Evolutionary conservation across 1,139 yeast species (phyloP).

Genomic region (Debaryomyces subglobosus): DNA sequence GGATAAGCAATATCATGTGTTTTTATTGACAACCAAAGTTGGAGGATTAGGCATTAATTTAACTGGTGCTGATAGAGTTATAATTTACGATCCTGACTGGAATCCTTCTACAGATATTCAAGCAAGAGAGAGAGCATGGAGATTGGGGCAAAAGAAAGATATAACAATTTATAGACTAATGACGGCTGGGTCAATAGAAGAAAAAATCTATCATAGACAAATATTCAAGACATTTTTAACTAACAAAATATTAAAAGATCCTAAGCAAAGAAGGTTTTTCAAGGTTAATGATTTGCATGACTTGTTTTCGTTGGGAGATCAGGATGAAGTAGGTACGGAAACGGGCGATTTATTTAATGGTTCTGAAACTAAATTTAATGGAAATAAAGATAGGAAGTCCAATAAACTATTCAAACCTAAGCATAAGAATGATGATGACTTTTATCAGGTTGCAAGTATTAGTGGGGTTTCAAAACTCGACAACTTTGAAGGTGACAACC

Average conservation of each 20-base stretch:
- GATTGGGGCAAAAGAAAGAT: conserved; percentile 91
- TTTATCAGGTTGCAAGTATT: conserved; percentile 53
- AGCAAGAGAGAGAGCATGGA: conserved; percentile 97
- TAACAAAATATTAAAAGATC: conserved; percentile 92
- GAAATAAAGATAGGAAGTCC: conserved; percentile 29
- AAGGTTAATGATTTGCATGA: conserved; percentile 92
- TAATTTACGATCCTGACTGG: conserved; percentile 97
- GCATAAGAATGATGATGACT: conserved; percentile 55
- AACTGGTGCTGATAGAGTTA: conserved; percentile 94
- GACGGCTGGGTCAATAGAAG: conserved; percentile 96
- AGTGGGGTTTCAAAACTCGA: conserved; percentile 59
- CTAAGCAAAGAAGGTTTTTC: conserved; percentile 90
- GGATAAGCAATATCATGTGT: conserved; percentile 59
- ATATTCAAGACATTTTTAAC: conserved; percentile 93
- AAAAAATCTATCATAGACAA: conserved; percentile 93
- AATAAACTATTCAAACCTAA: conserved; percentile 25
- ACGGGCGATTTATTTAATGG: conserved; percentile 68
- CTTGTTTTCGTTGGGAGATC: conserved; percentile 80
- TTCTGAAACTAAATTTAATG: conserved; percentile 44
- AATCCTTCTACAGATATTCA: conserved; percentile 97
- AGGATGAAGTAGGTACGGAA: conserved; percentile 65
- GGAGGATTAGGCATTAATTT: conserved; percentile 95
- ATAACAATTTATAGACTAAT: conserved; percentile 90
- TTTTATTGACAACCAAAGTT: conserved; percentile 86
- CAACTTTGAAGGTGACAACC: conserved; percentile 39